These are phyloP conservation scores for Citrus medica DNA, from an alignment of 345 rosid genomes.

Conservation along the genomic window DNA sequence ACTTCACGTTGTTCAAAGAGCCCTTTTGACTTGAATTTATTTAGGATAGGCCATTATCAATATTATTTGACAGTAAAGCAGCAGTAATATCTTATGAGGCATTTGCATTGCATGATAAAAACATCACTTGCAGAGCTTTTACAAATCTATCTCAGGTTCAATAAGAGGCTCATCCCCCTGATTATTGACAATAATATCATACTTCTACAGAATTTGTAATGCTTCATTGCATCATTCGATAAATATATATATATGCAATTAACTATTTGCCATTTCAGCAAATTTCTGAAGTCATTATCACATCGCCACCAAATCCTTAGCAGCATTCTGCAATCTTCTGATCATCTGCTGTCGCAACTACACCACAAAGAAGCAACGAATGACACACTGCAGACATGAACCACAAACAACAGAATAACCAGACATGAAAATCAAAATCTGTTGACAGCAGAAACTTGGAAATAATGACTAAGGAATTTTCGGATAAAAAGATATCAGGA, in stretches of 20 bases:
- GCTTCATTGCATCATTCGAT: constrained; percentile 89
- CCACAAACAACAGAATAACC: not conserved
- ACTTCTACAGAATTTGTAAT: constrained; percentile 69
- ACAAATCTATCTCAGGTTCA: constrained; percentile 94
- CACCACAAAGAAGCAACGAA: constrained; percentile 7
- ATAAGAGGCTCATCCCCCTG: constrained; percentile 97
- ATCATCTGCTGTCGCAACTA: constrained; percentile 95
- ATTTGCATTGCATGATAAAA: not conserved
- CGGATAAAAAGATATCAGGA: not conserved
- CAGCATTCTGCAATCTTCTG: constrained; percentile 82
- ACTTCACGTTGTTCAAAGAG: no score
- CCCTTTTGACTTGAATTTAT: no score
- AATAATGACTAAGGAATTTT: not conserved
- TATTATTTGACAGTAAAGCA: not conserved
- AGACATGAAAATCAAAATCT: not conserved
- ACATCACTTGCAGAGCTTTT: constrained; percentile 74
- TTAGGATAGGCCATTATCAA: no score
- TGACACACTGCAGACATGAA: not conserved
- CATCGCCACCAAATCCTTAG: constrained; percentile 93
- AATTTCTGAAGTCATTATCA: constrained; percentile 90
- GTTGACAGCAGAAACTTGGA: not conserved
- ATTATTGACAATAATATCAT: constrained; percentile 86
- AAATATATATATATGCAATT: not conserved
- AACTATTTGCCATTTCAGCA: constrained; percentile 68
- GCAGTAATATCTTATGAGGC: not conserved